Percentiles rank a stretch among this genome's conserved stretches.
Conservation (phyloP, 495 filamentous ascomycete genomes). For the Symbiotaphrina buchneri region DNA sequence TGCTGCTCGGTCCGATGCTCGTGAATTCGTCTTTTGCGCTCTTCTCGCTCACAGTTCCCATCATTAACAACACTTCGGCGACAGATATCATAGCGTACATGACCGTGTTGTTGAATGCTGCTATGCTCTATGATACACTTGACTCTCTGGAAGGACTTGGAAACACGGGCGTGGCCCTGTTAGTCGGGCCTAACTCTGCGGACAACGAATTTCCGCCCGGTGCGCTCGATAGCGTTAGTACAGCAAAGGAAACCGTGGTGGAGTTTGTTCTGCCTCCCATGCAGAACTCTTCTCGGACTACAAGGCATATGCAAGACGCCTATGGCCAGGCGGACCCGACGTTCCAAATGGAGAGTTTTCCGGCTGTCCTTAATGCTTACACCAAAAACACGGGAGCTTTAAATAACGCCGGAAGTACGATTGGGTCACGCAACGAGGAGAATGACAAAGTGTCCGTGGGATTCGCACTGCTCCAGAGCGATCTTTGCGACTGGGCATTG, state of each 20-base stretch:
- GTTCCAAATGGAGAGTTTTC: constrained; percentile 33
- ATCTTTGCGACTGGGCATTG: constrained; percentile 57
- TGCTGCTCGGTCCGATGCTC: constrained; percentile 44
- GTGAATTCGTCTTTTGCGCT: constrained; percentile 49
- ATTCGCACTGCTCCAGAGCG: constrained; percentile 37
- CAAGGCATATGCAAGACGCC: constrained; percentile 24
- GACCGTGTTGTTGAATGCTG: constrained; percentile 44
- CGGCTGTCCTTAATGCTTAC: constrained; percentile 30
- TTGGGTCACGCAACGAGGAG: constrained; percentile 52
- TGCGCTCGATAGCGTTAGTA: constrained; percentile 5
- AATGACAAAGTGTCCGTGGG: constrained; percentile 42
- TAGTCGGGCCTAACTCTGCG: constrained; percentile 38
- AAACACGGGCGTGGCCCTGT: constrained; percentile 35
- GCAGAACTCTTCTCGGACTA: constrained; percentile 10
- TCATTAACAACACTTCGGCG: constrained; percentile 35
- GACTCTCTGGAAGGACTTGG: constrained; percentile 42
- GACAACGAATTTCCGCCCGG: constrained; percentile 37
- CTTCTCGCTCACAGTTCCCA: constrained; percentile 58
- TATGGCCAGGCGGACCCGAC: constrained; percentile 20
- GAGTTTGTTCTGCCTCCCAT: constrained; percentile 23
- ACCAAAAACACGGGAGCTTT: constrained; percentile 16
- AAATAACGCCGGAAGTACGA: constrained; percentile 37
- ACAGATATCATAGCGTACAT: constrained; percentile 49
- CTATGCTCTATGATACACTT: constrained; percentile 31
- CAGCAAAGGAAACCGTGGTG: constrained; percentile 8